phyloP scores from a whole-genome alignment of 2,329 filamentous ascomycete genomes.

The Leptosphaerulina australis region DNA sequence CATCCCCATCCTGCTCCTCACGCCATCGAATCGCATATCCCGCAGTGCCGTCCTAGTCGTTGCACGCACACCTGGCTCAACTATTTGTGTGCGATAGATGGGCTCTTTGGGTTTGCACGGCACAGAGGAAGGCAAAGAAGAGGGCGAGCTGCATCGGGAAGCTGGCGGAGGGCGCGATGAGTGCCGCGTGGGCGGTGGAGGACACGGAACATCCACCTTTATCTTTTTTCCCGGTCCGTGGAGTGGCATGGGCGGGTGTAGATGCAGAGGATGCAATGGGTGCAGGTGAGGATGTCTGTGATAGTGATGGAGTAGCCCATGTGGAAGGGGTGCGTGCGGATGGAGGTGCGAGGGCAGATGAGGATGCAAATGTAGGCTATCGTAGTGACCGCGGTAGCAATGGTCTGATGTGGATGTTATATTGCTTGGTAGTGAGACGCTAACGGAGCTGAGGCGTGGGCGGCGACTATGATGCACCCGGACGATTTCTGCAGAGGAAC shows the following conservation, averaged over 20 bases:
- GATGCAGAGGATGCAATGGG: slow-evolving; percentile 34
- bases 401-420: slow-evolving; percentile 8
- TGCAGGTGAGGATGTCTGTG: slow-evolving; percentile 29
- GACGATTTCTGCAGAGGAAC: slow-evolving; percentile 33
- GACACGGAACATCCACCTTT: neutral
- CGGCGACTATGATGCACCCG: slow-evolving; percentile 32
- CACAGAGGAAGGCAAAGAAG: slow-evolving; percentile 15
- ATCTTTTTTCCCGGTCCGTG: slow-evolving; percentile 29
- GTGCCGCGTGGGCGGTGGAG: slow-evolving; percentile 25
- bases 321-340: slow-evolving; percentile 25
- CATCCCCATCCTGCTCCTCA: slow-evolving; percentile 19
- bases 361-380: slow-evolving; percentile 15
- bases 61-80: slow-evolving; percentile 35
- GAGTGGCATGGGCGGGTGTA: slow-evolving; percentile 29
- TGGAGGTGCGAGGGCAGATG: slow-evolving; percentile 34
- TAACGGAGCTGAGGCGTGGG: slow-evolving; percentile 31
- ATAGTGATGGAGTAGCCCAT: slow-evolving; percentile 22
- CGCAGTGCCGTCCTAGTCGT: slow-evolving; percentile 35
- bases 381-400: slow-evolving; percentile 16
- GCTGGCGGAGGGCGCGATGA: slow-evolving; percentile 7
- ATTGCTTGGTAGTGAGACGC: slow-evolving; percentile 30
- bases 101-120: slow-evolving; percentile 25
- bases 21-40: slow-evolving; percentile 21
- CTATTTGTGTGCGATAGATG: slow-evolving; percentile 40
- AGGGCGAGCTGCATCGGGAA: slow-evolving; percentile 1